A percentile compares a stretch with the other conserved stretches of the same genome.
phyloP scores from a whole-genome alignment of 805 yeast species.

The Lachancea thermotolerans region DNA sequence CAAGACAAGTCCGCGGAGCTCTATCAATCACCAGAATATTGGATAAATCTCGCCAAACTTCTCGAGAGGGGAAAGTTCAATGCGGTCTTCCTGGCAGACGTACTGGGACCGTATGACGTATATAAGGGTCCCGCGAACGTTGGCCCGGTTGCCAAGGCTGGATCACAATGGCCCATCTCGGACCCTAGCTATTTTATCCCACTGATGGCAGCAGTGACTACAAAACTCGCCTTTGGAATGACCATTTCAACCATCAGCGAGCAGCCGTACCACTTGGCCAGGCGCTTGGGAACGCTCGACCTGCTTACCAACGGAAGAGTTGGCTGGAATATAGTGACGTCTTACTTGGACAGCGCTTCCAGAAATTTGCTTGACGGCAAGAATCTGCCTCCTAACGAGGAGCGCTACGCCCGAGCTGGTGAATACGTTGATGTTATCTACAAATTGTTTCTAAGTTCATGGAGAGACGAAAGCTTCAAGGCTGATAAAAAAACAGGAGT shows the following conservation, averaged over 20 bases:
- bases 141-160: conserved; percentile 15
- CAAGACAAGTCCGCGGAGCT: conserved; percentile 27
- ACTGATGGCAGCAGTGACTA: conserved; percentile 37
- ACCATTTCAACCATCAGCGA: conserved; percentile 37
- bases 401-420: conserved; percentile 34
- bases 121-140: conserved; percentile 22
- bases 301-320: conserved; percentile 35
- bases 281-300: conserved; percentile 37
- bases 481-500: conserved; percentile 18
- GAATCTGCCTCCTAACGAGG: conserved; percentile 33
- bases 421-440: conserved; percentile 35
- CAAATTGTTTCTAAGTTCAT: conserved; percentile 33
- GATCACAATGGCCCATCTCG: conserved; percentile 32
- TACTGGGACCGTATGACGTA: conserved; percentile 34
- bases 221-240: conserved; percentile 33
- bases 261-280: conserved; percentile 34
- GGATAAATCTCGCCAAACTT: conserved; percentile 33
- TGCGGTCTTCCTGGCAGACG: conserved; percentile 35
- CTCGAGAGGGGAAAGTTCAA: conserved; percentile 35
- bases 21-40: conserved; percentile 26
- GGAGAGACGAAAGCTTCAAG: conserved; percentile 34
- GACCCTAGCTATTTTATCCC: conserved; percentile 35
- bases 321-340: conserved; percentile 40
- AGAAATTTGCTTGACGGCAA: conserved; percentile 32
- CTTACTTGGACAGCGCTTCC: conserved; percentile 36